Conservation (phyloP, 257 asterid species). For the Oldenlandia corymbosa region DNA sequence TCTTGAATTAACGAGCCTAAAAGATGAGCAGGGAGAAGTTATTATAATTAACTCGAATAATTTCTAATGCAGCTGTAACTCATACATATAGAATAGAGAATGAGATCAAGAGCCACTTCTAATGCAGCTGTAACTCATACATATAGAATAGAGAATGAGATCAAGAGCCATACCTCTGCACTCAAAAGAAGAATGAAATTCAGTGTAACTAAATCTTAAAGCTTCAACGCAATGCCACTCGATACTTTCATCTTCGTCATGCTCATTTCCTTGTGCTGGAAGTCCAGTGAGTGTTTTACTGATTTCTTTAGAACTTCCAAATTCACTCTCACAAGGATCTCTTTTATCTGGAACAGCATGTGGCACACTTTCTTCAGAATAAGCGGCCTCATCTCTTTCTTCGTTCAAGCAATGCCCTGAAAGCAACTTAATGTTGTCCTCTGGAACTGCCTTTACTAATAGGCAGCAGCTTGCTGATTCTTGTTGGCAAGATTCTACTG, state of each 20-base stretch:
- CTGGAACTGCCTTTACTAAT: constrained; percentile 17
- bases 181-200: constrained; percentile 31
- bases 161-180: background rate
- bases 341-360: constrained; percentile 22
- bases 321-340: constrained; percentile 22
- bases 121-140: constrained; percentile 2
- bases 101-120: background rate
- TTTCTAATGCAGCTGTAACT: constrained; percentile 1
- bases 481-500: constrained; percentile 22
- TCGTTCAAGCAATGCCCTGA: background rate
- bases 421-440: background rate
- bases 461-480: constrained; percentile 26
- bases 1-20: constrained; percentile 14
- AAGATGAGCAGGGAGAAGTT: constrained; percentile 6
- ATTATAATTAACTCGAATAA: background rate
- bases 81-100: constrained; percentile 3
- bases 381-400: constrained; percentile 23
- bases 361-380: constrained; percentile 18
- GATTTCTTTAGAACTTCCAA: constrained; percentile 24
- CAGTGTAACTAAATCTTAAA: constrained; percentile 17
- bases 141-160: background rate
- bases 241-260: constrained; percentile 27
- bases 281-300: constrained; percentile 22
- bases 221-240: constrained; percentile 21
- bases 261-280: constrained; percentile 25